Base-by-base conservation (phyloP, 345 rosid genomes). In the Tarenaya hassleriana region DNA sequence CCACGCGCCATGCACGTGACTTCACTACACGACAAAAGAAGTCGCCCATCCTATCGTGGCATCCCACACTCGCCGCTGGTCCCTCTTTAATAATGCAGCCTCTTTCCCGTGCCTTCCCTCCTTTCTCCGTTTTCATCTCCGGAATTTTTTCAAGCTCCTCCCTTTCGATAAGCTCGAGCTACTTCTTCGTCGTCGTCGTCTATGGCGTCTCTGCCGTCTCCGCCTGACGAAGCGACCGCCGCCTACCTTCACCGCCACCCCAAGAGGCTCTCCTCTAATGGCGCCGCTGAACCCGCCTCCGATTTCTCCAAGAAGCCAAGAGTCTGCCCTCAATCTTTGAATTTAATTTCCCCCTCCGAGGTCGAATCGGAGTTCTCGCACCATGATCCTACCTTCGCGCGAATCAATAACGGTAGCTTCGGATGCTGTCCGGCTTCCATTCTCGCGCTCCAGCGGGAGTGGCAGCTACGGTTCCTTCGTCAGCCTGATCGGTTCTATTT, bases 321-420 rank as follows among this genome's bases (percentile, higher is more conserved):
- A 58, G 69, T 63, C 68, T 74, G 70, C 16, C 69, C 29, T 35
- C 56, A 64, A 9, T 31, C 73, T 5, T n/a, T 45, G 13, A 9
- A 46, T 47, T 73, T 56, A 58, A 75, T 85, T 40, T 47, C 79
- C 16, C 29, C 52, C 1, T 18, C 72, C 17, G 81, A 84, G 62
- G 70, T 86, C 50, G 67, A 74, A 41, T 54, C 77, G 8, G 95
- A 90, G 58, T 90, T 90, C 63, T 74, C 82, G 12, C 95, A 90
- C 75, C 97, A 90, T 46, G 83, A 77, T 68, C 63, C 80, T 12
- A 16, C 59, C 51, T 49, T 86, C 34, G 80, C 91, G 6, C 71
- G 95, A 12, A 74, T 90, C 63, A 90, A 90, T 73, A 90, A 90
- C 79, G 97, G 95, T 10, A 86, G 97, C 72, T 90, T 86, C 54